phyloP scores from a whole-genome alignment of 2,329 filamentous ascomycete genomes.

The Phyllachora maydis region DNA sequence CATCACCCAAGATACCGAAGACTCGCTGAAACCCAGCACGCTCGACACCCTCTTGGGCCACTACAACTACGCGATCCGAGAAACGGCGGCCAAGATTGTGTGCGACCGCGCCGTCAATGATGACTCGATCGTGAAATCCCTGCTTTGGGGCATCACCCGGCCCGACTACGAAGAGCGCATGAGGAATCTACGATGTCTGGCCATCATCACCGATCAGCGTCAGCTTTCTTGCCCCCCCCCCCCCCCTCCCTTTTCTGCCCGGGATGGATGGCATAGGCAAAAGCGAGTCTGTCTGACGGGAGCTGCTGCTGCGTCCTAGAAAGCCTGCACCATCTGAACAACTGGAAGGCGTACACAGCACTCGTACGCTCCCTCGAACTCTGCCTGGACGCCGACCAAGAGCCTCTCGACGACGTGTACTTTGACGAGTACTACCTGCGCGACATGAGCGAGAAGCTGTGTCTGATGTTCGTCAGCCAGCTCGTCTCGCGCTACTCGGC shows the following conservation, averaged over 20 bases:
- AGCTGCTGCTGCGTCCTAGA: constrained; percentile 7
- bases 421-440: constrained; percentile 44
- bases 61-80: constrained; percentile 52
- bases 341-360: constrained; percentile 28
- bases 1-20: constrained; percentile 57
- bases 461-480: constrained; percentile 33
- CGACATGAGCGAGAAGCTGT: constrained; percentile 38
- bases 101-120: constrained; percentile 39
- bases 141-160: constrained; percentile 37
- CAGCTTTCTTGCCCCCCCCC: constrained; percentile 6
- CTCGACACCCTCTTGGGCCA: constrained; percentile 47
- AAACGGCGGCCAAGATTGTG: constrained; percentile 41
- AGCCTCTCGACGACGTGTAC: constrained; percentile 28
- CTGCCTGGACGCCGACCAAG: constrained; percentile 27
- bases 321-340: constrained; percentile 25
- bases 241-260: no score
- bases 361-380: constrained; percentile 39
- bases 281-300: no score
- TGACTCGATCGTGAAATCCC: constrained; percentile 20
- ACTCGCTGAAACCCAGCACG: constrained; percentile 44
- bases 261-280: no score
- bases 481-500: constrained; percentile 38
- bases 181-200: constrained; percentile 32
- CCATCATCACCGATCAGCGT: constrained; percentile 30
- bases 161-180: constrained; percentile 38